Conservation (phyloP, 2,329 filamentous ascomycete species). For the Colletotrichum sp. region DNA sequence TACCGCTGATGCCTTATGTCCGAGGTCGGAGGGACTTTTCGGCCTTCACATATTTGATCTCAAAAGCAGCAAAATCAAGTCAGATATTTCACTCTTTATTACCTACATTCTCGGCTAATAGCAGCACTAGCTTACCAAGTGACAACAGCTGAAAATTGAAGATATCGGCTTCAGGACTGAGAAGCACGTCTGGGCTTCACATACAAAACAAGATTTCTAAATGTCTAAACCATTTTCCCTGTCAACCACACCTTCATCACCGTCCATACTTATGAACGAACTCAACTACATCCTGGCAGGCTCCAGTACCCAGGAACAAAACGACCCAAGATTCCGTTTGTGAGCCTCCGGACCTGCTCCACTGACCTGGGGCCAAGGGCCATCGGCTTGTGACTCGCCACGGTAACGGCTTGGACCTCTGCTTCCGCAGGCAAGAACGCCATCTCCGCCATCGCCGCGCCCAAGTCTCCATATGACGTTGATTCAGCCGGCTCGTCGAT, state of each 20-base stretch:
- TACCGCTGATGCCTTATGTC: neutral
- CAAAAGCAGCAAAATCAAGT: neutral
- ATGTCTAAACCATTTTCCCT: neutral
- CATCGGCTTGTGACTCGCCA: neutral
- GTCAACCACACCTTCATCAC: neutral
- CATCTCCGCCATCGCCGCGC: neutral
- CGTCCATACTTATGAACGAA: no score
- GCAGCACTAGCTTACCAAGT: neutral
- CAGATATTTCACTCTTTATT: neutral
- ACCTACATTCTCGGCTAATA: neutral
- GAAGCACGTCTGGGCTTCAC: neutral
- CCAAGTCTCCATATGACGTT: neutral
- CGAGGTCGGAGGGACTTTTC: neutral
- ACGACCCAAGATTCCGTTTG: neutral
- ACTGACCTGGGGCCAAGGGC: fast-evolving
- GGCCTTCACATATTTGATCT: neutral
- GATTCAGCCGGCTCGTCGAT: neutral
- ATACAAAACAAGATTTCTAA: neutral
- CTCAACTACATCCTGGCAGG: neutral
- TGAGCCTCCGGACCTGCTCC: neutral
- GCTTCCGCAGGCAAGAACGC: neutral
- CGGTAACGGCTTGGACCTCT: neutral
- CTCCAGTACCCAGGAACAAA: neutral
- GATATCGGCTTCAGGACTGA: neutral
- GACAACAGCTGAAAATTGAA: neutral